A percentile compares a stretch with the other conserved stretches of the same genome.
These are phyloP conservation scores for Arachnopeziza araneosa DNA, from an alignment of 2,329 filamentous ascomycete genomes.

Conservation along the genomic window DNA sequence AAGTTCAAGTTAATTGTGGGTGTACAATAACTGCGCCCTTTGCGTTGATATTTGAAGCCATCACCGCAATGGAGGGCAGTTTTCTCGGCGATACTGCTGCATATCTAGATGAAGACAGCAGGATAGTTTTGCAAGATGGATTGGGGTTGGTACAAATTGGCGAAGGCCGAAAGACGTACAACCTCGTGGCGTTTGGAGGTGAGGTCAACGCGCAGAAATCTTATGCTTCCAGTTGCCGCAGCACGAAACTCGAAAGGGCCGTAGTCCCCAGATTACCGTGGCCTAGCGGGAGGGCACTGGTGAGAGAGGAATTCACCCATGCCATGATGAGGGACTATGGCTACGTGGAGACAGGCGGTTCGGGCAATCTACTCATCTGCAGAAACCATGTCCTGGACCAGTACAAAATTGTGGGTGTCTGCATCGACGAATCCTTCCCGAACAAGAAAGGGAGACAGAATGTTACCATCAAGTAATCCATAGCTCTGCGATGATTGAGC, in stretches of 20 bases:
- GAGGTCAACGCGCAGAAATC: constrained; percentile 6
- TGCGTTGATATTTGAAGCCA: constrained; percentile 14
- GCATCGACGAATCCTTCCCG: constrained; percentile 9
- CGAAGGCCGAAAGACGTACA: constrained; percentile 10
- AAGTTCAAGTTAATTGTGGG: constrained; percentile 9
- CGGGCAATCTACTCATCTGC: constrained; percentile 10
- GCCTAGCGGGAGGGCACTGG: constrained; percentile 9
- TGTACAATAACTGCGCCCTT: constrained; percentile 8
- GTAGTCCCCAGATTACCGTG: constrained; percentile 7
- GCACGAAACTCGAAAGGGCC: constrained; percentile 8
- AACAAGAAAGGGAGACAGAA: constrained; percentile 5
- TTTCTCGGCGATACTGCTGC: constrained; percentile 8
- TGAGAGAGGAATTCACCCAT: constrained; percentile 10
- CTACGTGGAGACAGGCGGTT: constrained; percentile 9
- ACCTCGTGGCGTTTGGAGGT: constrained; percentile 6
- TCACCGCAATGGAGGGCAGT: constrained; percentile 7
- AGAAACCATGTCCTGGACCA: constrained; percentile 7
- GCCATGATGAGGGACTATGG: constrained; percentile 11
- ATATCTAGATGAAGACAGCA: constrained; percentile 7
- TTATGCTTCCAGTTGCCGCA: constrained; percentile 8
- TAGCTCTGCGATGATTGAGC: no score
- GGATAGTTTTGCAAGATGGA: constrained; percentile 10
- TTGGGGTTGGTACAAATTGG: constrained; percentile 13
- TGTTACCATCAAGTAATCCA: constrained; percentile 4
- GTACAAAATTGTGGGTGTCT: constrained; percentile 13